Percentiles rank a stretch among this genome's conserved stretches.
Conservation (phyloP, 768 basidiomycete species). For the Erythrobasidium yunnanense region DNA sequence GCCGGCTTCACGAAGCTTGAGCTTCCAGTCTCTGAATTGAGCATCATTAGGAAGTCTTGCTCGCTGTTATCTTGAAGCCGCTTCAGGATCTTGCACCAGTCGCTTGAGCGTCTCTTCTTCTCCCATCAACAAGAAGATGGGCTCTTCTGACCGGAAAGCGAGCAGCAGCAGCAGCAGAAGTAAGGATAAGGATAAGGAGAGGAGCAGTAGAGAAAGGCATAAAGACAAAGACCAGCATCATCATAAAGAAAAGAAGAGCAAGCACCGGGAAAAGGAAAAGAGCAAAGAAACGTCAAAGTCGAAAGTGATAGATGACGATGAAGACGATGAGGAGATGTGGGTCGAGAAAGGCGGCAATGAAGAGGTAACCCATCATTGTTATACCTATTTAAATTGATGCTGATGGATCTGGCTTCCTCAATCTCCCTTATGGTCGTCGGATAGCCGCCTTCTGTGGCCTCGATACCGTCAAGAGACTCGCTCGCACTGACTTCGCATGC, state of each 20-base stretch:
- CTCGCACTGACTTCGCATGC: slow-evolving; percentile 59
- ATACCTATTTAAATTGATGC: slow-evolving; percentile 11
- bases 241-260: slow-evolving; percentile 40
- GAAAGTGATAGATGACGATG: slow-evolving; percentile 58
- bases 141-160: slow-evolving; percentile 1
- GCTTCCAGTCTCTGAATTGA: too few species aligned
- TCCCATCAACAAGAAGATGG: too few species aligned
- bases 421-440: not conserved
- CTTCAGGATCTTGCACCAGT: not conserved
- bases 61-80: not conserved
- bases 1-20: too few species aligned
- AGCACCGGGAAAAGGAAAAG: slow-evolving; percentile 42
- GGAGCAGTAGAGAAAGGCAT: slow-evolving; percentile 35
- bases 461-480: slow-evolving; percentile 65
- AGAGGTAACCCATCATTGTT: slow-evolving; percentile 48
- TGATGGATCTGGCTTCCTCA: not conserved
- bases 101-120: too few species aligned
- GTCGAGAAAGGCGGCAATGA: slow-evolving; percentile 72
- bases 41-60: not conserved
- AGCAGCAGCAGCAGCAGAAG: not conserved
- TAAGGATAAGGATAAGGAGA: slow-evolving; percentile 37
- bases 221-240: slow-evolving; percentile 37
- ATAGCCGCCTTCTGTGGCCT: slow-evolving; percentile 40
- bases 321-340: slow-evolving; percentile 64
- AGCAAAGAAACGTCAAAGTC: slow-evolving; percentile 40